phyloP scores from a whole-genome alignment of 2,329 filamentous ascomycete species.

The Trichothecium roseum region DNA sequence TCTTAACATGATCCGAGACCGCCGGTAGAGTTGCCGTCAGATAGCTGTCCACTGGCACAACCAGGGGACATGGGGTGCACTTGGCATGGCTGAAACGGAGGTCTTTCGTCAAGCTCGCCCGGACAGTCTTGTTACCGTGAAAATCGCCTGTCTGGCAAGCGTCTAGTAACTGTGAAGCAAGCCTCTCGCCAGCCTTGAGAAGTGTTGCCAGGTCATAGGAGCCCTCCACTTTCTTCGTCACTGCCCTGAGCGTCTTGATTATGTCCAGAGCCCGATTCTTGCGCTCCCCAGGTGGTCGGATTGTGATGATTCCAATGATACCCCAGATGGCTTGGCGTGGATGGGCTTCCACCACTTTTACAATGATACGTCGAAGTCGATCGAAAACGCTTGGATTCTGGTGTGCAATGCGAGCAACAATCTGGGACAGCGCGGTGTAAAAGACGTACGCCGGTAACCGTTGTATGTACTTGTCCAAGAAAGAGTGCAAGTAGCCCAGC shows the following conservation, averaged over 20 bases:
- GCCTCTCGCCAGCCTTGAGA: constrained; percentile 68
- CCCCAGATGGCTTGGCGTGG: constrained; percentile 90
- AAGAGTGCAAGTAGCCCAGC: constrained; percentile 58
- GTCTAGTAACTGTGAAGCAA: constrained; percentile 70
- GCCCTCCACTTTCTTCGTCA: constrained; percentile 40
- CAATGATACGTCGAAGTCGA: constrained; percentile 66
- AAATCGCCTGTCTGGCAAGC: constrained; percentile 71
- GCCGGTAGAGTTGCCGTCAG: constrained; percentile 74
- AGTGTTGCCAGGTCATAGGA: constrained; percentile 56
- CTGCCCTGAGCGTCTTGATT: constrained; percentile 35
- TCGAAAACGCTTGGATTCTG: constrained; percentile 68
- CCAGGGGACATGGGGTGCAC: constrained; percentile 70
- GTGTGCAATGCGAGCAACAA: constrained; percentile 93
- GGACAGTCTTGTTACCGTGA: constrained; percentile 54
- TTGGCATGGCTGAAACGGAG: constrained; percentile 72
- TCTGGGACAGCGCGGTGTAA: constrained; percentile 77
- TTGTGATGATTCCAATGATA: constrained; percentile 76
- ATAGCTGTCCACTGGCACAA: constrained; percentile 79
- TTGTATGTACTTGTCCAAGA: constrained; percentile 69
- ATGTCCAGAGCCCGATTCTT: constrained; percentile 41
- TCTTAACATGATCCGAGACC: constrained; percentile 58
- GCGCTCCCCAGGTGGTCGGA: constrained; percentile 59
- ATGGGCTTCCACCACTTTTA: constrained; percentile 77
- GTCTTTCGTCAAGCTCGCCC: constrained; percentile 65
- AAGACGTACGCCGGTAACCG: constrained; percentile 67